A percentile compares a stretch with the other conserved stretches of the same genome.
These are phyloP conservation scores for Mycena metata DNA, from an alignment of 768 basidiomycete genomes.

Conservation along the genomic window DNA sequence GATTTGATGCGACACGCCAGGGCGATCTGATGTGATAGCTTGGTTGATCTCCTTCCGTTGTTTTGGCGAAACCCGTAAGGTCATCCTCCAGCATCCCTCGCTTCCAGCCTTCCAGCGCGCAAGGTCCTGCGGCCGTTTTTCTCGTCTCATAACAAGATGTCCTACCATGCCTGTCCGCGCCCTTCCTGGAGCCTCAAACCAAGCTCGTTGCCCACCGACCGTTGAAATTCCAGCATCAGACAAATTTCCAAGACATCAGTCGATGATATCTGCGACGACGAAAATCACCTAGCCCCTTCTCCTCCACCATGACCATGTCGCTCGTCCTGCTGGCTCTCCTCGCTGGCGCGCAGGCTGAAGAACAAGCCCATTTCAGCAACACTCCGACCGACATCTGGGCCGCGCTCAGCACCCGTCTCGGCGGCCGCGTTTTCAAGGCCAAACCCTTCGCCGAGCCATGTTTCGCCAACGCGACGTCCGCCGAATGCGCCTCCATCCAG, in stretches of 20 bases:
- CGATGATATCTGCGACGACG: not conserved
- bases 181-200: too few species aligned
- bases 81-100: too few species aligned
- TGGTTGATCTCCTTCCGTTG: too few species aligned
- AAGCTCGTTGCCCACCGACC: too few species aligned
- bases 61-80: too few species aligned
- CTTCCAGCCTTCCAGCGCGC: too few species aligned
- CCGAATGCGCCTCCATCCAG: slow-evolving; percentile 29
- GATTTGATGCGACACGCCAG: too few species aligned
- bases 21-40: too few species aligned
- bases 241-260: slow-evolving; percentile 6
- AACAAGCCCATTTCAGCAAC: slow-evolving; percentile 16
- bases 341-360: slow-evolving; percentile 16
- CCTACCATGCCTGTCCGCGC: too few species aligned
- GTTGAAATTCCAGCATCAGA: not conserved
- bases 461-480: slow-evolving; percentile 30
- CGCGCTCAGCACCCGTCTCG: slow-evolving; percentile 21
- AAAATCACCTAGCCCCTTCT: not conserved
- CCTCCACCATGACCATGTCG: slow-evolving; percentile 16
- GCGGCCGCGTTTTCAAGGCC: slow-evolving; percentile 28
- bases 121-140: too few species aligned
- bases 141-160: too few species aligned
- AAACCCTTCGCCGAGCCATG: slow-evolving; percentile 33
- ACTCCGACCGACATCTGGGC: slow-evolving; percentile 30
- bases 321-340: slow-evolving; percentile 20